Conservation (phyloP, 225 moss, liverwort and hornwort genomes). For the Bryum argenteum region DNA sequence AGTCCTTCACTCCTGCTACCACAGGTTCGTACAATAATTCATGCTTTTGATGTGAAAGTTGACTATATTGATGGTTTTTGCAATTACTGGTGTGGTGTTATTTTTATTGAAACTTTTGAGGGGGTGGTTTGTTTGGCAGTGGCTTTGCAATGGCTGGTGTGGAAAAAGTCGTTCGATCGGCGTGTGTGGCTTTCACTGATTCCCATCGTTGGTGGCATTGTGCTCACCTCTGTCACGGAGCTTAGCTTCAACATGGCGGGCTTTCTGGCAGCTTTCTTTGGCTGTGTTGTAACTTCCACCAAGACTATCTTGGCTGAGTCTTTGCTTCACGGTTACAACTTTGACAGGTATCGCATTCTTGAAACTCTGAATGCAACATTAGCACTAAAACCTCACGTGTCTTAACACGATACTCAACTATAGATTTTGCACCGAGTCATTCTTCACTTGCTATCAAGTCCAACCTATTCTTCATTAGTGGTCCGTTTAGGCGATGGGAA, state of each 20-base stretch:
- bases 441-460: too few species aligned
- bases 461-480: too few species aligned
- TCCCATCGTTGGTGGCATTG: constrained; percentile 83
- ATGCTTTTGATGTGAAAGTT: not conserved
- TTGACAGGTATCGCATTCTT: constrained; percentile 55
- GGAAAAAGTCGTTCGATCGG: constrained; percentile 74
- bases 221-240: constrained; percentile 76
- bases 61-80: not conserved
- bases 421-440: too few species aligned
- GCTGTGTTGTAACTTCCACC: constrained; percentile 79
- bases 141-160: constrained; percentile 69
- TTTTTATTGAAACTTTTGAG: not conserved
- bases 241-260: constrained; percentile 78
- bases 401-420: too few species aligned
- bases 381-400: too few species aligned
- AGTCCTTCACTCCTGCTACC: constrained; percentile 83
- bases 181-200: constrained; percentile 76
- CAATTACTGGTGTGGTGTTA: not conserved
- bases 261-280: constrained; percentile 79
- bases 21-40: constrained; percentile 47
- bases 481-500: not conserved
- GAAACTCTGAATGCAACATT: not conserved
- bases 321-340: constrained; percentile 78
- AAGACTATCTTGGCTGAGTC: constrained; percentile 83
- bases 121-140: constrained; percentile 44